Base-by-base conservation (phyloP, 2,329 filamentous ascomycete species). In the Venturia carpophila region DNA sequence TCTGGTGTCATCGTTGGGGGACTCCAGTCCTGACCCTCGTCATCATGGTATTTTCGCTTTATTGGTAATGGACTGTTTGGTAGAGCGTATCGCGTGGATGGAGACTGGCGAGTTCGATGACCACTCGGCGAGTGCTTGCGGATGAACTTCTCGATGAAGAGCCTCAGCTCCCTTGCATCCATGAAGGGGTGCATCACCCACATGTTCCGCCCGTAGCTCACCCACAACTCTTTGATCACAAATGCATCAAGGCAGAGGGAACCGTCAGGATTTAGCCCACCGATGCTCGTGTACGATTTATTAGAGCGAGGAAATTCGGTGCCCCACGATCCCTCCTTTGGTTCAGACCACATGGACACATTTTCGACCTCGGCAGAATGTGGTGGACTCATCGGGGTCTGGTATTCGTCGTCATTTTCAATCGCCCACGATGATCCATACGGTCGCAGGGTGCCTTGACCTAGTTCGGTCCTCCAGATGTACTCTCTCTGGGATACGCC, bases 151-250 rank as follows among this genome's bases (percentile, higher is more conserved):
- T 79, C 76, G 43, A 87, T 74, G 76, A 84, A 82, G 47, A 74
- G 74, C 5, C 77, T 74, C n/a, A 87, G 72, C 49, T 79, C 79
- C 15, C 72, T 73, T 58, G 81, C 78, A 67, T 87, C 82, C 56
- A 89, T 75, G 69, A 88, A 86, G 0, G 86, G 86, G 72, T 88
- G 86, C 65, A 88, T 75, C 63, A 81, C 81, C 70, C 88, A 84
- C 64, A 89, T 83, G 71, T 87, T 78, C 3, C 78, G 72, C 68
- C 86, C 74, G 69, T 86, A 89, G 68, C 80, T 84, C 4, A 79
- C 73, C 66, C 81, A 78, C 52, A 86, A 77, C 9, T 72, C 75
- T 49, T 77, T 75, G 49, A 87, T 73, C 0, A 81, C 83, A 5
- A 76, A 74, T 0, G 73, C 70, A 67, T 85, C 80, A 17, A 87